Evolutionary conservation across 345 rosid species (phyloP), one percentile per base, ranked within the genome.

Genomic region (Aquilaria yunnanensis): DNA sequence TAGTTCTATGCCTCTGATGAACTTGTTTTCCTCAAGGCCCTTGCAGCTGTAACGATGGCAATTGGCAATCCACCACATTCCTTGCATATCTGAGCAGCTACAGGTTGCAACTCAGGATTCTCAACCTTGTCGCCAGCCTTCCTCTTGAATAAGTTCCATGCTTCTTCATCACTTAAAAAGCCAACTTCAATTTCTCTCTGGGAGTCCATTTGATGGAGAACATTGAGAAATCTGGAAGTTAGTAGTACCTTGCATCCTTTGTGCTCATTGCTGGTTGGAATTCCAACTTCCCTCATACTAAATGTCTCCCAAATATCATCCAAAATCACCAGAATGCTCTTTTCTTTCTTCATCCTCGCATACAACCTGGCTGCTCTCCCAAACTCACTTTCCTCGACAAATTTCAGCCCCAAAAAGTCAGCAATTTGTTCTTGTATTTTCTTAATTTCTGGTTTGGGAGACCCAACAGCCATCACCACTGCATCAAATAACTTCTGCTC

Each of bases 221-320:
- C 57, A 32, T 54, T 23, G 29, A 0, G 37, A 0, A 3, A 8
- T 51, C 75, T 70, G 0, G 82, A 70, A 0, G 80, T 73, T n/a
- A 81, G 0, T 13, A 78, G 16, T 13, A 78, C 0, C 33, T 73
- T 81, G 70, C 74, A 67, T 37, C 43, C 68, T 32, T 51, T 59
- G 16, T 66, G 63, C 37, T 72, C 72, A 62, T 41, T 16, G 23
- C 23, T 16, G 23, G 23, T 0, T 16, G 23, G 23, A 16, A 16
- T 16, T 16, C 23, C 23, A 16, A 16, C 23, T 16, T 16, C 23
- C 23, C 23, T 16, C 23, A 16, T 16, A 16, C 23, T 16, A 16
- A 16, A 16, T 16, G 23, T 16, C 23, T 16, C 23, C 23, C 23
- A 16, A 16, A 16, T 16, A 16, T 16, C 23, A 16, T 16, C 23